Base-by-base conservation (phyloP, 73 alveolate genomes). In the Diophrys sp. region DNA sequence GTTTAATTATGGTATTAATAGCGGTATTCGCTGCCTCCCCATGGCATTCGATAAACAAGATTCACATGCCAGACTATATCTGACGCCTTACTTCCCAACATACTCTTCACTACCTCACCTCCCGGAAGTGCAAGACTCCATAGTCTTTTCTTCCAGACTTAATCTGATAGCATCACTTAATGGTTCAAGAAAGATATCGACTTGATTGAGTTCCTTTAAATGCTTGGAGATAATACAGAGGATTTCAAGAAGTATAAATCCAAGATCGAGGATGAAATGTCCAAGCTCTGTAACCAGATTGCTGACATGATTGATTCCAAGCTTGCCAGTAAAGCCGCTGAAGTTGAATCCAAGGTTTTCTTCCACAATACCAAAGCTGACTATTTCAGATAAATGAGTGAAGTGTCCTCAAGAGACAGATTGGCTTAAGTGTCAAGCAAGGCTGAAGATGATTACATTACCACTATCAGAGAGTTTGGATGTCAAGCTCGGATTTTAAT, bases 351-450 rank as follows among this genome's bases (percentile, higher is more conserved):
- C 14, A 57, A 87, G 54, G 84, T 87, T 8, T 87, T 71, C 66
- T 87, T 80, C 77, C 62, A 25, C 72, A 87, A 87, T 54, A 30
- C 81, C 68, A 74, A 82, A 54, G 90, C 88, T 25, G 94, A 87
- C 73, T 87, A 87, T 54, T 81, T 81, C 66, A 87, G 94, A 79
- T 87, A 87, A 34, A 79, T 87, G 55, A 87, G 88, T 29, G 94
- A 87, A 75, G 89, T 87, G 0, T 31, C 77, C 32, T 70, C 73
- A 0, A 90, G 81, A 14, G 90, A 87, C 23, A 73, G 81, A 69
- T 33, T 75, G 14, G 75, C 34, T 23, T 67, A 87, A 31, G 84
- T 80, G 53, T 81, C 30, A 33, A 31, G 57, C 55, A 27, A 62
- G 32, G 85, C 85, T 8, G 26, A 5, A 33, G 55, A 31, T 1